These are phyloP conservation scores for Didymella exigua DNA, from an alignment of 2,329 filamentous ascomycete species.

Conservation along the genomic window DNA sequence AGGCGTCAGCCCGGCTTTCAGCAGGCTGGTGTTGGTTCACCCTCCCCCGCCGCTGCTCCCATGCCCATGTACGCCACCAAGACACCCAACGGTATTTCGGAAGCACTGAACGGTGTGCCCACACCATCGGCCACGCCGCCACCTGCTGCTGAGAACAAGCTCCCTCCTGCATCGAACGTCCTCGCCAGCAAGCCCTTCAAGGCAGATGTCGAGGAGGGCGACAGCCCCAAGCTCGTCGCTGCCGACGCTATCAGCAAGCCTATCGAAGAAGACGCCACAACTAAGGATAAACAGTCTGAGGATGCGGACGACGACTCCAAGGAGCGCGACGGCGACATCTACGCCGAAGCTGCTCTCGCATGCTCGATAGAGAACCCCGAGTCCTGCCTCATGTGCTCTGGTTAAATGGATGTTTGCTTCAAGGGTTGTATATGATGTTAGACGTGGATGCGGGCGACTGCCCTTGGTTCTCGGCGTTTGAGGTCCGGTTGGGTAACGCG, in stretches of 20 bases:
- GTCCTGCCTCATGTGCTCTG: constrained; percentile 95
- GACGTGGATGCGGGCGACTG: constrained; percentile 21
- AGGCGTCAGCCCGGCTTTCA: constrained; percentile 61
- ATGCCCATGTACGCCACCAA: constrained; percentile 70
- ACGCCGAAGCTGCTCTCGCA: constrained; percentile 86
- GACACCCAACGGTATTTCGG: constrained; percentile 50
- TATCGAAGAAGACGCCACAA: constrained; percentile 65
- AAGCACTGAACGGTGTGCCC: constrained; percentile 64
- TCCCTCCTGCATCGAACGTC: constrained; percentile 60
- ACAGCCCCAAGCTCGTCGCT: constrained; percentile 77
- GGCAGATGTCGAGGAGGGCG: constrained; percentile 76
- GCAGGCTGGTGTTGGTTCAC: constrained; percentile 46
- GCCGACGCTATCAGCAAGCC: constrained; percentile 68
- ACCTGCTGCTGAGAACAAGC: constrained; percentile 54
- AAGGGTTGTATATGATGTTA: constrained; percentile 12
- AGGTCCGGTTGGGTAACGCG: constrained; percentile 11
- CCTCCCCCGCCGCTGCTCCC: constrained; percentile 65
- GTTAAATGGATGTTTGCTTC: constrained; percentile 58
- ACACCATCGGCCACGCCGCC: constrained; percentile 72
- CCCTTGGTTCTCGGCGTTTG: constrained; percentile 22
- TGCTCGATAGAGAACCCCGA: constrained; percentile 99
- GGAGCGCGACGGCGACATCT: constrained; percentile 87
- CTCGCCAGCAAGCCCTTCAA: constrained; percentile 72
- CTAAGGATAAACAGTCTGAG: constrained; percentile 69
- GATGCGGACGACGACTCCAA: constrained; percentile 74